phyloP scores from a whole-genome alignment of 2,329 filamentous ascomycete genomes.

The Penicillium sp. region DNA sequence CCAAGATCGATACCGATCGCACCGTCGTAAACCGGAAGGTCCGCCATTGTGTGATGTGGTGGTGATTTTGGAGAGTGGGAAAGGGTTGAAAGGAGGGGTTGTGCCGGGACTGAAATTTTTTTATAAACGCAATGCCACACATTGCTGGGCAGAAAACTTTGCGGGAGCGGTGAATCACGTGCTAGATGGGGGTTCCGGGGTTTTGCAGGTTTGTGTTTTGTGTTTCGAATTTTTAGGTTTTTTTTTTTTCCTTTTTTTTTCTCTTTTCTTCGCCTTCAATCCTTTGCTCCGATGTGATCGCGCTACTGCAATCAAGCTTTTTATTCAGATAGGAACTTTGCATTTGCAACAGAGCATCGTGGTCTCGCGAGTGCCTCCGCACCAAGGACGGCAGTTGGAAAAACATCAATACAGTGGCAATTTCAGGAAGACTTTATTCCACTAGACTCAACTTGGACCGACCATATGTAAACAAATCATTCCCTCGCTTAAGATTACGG shows the following conservation, averaged over 20 bases:
- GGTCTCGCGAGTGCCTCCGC: neutral
- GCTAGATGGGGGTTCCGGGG: conserved; percentile 8
- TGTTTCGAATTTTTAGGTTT: neutral
- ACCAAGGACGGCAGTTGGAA: neutral
- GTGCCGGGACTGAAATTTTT: conserved; percentile 32
- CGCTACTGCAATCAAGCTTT: conserved; percentile 1
- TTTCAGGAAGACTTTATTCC: neutral
- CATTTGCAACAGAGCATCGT: neutral
- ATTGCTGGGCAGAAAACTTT: conserved; percentile 31
- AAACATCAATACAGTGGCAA: neutral
- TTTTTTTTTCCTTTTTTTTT: neutral
- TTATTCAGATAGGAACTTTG: neutral
- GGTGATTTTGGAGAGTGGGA: conserved; percentile 27
- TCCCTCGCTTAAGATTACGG: neutral
- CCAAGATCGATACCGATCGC: conserved; percentile 99
- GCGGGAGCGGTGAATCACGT: conserved; percentile 32
- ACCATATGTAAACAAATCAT: conserved; percentile 2
- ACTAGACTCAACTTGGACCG: neutral
- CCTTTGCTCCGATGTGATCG: neutral
- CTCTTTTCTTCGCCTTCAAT: too few species aligned
- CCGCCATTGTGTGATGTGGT: conserved; percentile 32
- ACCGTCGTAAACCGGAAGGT: conserved; percentile 79
- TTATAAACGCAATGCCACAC: conserved; percentile 33
- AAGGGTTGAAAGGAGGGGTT: conserved; percentile 30
- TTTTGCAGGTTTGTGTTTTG: neutral